Conservation (phyloP, 2,329 filamentous ascomycete genomes). For the Neofusicoccum sp. region DNA sequence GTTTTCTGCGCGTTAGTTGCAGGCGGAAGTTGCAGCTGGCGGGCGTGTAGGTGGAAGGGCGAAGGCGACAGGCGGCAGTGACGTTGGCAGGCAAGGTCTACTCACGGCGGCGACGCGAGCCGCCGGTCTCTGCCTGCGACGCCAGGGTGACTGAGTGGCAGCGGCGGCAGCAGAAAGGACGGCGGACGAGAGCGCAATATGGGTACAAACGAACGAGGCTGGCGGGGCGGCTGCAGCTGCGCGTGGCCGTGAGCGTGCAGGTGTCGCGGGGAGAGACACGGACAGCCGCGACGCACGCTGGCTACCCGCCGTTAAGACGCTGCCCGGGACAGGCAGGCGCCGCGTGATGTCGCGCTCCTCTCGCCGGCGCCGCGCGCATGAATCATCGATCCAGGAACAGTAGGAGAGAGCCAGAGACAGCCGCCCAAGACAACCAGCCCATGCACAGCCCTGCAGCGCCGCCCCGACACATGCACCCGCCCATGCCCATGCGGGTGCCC, state of each 20-base stretch:
- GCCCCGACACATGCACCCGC: background rate
- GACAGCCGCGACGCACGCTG: background rate
- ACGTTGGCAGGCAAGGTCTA: slow-evolving; percentile 4
- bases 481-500: background rate
- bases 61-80: background rate
- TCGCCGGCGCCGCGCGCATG: background rate
- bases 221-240: background rate
- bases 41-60: background rate
- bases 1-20: background rate
- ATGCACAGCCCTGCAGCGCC: background rate
- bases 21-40: background rate
- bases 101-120: slow-evolving; percentile 19
- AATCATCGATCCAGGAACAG: too few relatives aligned
- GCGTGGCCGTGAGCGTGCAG: background rate
- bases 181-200: background rate
- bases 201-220: background rate
- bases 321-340: background rate
- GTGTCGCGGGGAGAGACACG: slow-evolving; percentile 7
- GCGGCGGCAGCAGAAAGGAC: background rate
- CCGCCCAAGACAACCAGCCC: background rate
- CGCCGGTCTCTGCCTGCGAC: slow-evolving; percentile 9
- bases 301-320: background rate
- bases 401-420: background rate
- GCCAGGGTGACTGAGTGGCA: slow-evolving; percentile 5
- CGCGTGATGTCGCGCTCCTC: background rate